These are phyloP conservation scores for Solanum lycopersicoides DNA, from an alignment of 257 asterid genomes.

Conservation along the genomic window DNA sequence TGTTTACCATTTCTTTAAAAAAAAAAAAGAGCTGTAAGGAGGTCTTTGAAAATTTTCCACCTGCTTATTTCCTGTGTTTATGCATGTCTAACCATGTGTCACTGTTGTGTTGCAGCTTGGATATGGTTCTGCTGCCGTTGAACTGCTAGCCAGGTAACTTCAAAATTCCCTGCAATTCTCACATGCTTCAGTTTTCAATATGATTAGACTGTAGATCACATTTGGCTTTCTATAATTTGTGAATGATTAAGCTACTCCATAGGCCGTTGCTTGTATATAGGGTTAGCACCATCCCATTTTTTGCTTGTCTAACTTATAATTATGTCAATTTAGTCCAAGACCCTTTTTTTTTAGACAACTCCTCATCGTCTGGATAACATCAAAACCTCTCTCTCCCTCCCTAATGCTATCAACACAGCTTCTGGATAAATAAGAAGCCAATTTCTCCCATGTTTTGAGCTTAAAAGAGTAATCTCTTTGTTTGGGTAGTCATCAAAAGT, in stretches of 20 bases:
- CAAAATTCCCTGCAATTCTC: background rate
- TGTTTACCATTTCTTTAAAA: no score
- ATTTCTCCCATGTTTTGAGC: background rate
- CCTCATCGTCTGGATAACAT: background rate
- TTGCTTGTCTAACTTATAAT: background rate
- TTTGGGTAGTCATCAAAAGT: background rate
- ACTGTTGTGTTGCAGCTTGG: slow-evolving; percentile 54
- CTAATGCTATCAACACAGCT: background rate
- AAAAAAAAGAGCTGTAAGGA: background rate
- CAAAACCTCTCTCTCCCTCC: background rate
- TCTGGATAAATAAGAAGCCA: background rate
- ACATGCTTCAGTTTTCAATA: background rate
- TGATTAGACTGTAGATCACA: background rate
- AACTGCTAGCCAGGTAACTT: slow-evolving; percentile 63
- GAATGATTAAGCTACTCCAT: background rate
- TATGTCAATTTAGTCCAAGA: background rate
- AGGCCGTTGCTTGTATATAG: background rate
- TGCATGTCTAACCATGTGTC: background rate
- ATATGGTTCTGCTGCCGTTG: slow-evolving; percentile 85
- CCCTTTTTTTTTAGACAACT: background rate
- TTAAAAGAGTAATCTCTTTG: background rate
- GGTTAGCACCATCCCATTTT: background rate
- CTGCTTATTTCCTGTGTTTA: background rate
- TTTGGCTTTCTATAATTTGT: background rate
- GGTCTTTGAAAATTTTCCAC: background rate